These are phyloP conservation scores for Filobasidium uniguttulatum DNA, from an alignment of 1,284 basidiomycete genomes.

Conservation along the genomic window DNA sequence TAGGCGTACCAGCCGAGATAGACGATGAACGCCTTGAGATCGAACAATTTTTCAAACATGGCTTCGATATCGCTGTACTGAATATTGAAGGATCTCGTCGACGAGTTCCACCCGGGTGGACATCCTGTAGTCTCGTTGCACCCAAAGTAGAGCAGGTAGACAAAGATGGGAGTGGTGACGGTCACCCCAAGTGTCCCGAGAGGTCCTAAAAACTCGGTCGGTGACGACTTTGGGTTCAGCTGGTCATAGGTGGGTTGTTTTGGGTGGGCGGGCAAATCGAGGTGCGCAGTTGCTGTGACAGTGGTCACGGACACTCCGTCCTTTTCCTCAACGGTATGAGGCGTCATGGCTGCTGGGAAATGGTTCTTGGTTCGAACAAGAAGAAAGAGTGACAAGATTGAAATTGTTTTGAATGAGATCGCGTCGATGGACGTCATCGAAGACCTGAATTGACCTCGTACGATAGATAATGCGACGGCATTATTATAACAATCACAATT, in stretches of 20 bases:
- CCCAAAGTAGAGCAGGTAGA: slow-evolving; percentile 69
- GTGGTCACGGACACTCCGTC: slow-evolving; percentile 20
- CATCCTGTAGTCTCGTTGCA: slow-evolving; percentile 72
- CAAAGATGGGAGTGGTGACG: slow-evolving; percentile 54
- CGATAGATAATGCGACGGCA: too few relatives aligned
- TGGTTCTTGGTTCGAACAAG: neutral
- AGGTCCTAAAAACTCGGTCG: slow-evolving; percentile 77
- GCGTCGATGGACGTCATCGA: too few relatives aligned
- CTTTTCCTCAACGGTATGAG: neutral
- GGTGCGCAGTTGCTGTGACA: slow-evolving; percentile 30
- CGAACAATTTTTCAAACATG: slow-evolving; percentile 57
- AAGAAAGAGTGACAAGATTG: neutral
- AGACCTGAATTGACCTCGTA: too few relatives aligned
- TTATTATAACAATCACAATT: too few relatives aligned
- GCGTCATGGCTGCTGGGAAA: too few relatives aligned
- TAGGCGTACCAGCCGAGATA: slow-evolving; percentile 88
- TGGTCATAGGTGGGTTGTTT: slow-evolving; percentile 27
- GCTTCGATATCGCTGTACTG: slow-evolving; percentile 3
- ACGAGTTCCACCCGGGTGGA: slow-evolving; percentile 44
- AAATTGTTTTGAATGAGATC: too few relatives aligned
- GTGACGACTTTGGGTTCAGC: slow-evolving; percentile 41
- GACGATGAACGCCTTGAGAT: slow-evolving; percentile 56
- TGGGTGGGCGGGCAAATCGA: slow-evolving; percentile 31
- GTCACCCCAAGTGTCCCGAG: slow-evolving; percentile 62
- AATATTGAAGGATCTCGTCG: slow-evolving; percentile 25